Percentiles rank a stretch among this genome's conserved stretches.
These are phyloP conservation scores for Scedosporium minutisporum DNA, from an alignment of 2,329 filamentous ascomycete genomes.

Conservation along the genomic window DNA sequence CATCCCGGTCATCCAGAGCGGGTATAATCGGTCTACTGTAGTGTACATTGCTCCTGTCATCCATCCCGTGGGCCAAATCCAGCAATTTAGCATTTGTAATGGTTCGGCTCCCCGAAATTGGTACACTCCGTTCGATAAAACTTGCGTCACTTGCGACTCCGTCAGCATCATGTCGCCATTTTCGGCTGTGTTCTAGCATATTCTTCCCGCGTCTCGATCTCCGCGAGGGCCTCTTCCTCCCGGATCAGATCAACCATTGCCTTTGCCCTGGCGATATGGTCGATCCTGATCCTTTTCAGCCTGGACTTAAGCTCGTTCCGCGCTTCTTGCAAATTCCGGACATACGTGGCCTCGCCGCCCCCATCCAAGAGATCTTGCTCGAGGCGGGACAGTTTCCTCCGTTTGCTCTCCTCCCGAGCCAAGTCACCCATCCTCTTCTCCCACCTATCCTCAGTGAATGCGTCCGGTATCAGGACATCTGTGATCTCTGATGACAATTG, in stretches of 20 bases:
- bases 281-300: conserved; percentile 22
- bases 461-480: conserved; percentile 22
- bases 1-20: not conserved
- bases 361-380: not conserved
- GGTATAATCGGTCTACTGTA: not conserved
- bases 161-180: not conserved
- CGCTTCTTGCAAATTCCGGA: conserved; percentile 20
- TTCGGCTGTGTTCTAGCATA: not conserved
- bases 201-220: conserved; percentile 14
- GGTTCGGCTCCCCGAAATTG: not conserved
- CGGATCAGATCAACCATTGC: conserved; percentile 31
- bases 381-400: conserved; percentile 2
- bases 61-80: not conserved
- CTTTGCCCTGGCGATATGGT: conserved; percentile 30
- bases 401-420: conserved; percentile 11
- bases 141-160: not conserved
- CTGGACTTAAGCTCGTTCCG: conserved; percentile 35
- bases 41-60: too few relatives aligned
- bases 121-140: not conserved
- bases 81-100: not conserved
- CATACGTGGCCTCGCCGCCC: not conserved
- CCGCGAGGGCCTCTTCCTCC: conserved; percentile 25
- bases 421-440: conserved; percentile 26
- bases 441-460: conserved; percentile 38
- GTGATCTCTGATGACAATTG: conserved; percentile 26